phyloP scores from a whole-genome alignment of 345 rosid species.

The Acer yangbiense region DNA sequence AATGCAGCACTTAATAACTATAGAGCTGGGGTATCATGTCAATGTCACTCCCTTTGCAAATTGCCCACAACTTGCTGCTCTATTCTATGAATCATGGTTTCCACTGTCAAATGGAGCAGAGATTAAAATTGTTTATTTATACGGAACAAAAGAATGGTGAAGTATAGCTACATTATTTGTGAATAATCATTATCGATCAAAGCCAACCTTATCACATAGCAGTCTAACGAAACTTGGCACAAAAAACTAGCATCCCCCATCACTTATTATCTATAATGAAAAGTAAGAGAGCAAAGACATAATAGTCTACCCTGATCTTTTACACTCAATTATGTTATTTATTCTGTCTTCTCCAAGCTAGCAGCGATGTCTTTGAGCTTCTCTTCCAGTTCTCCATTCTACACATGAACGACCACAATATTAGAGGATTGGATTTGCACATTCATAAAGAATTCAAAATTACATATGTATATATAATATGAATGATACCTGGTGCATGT shows the following conservation, averaged over 20 bases:
- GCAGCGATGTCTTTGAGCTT: conserved; percentile 60
- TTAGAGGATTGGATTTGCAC: neutral
- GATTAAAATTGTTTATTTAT: too few relatives aligned
- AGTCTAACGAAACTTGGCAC: neutral
- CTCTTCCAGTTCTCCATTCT: conserved; percentile 87
- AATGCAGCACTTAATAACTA: too few relatives aligned
- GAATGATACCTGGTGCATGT: conserved; percentile 78
- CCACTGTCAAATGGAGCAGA: neutral
- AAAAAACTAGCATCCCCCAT: neutral
- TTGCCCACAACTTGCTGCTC: neutral
- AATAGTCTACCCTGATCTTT: neutral
- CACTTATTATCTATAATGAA: neutral
- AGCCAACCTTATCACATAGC: neutral
- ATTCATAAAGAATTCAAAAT: neutral
- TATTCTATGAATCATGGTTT: neutral
- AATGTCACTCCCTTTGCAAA: too few relatives aligned
- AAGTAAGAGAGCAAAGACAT: neutral
- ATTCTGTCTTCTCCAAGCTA: conserved; percentile 30
- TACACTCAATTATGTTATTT: neutral
- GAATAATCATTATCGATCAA: neutral
- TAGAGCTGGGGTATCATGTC: neutral
- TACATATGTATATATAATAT: too few relatives aligned
- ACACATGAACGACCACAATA: conserved; percentile 13
- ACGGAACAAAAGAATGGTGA: neutral
- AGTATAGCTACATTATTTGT: neutral